A percentile compares a stretch with the other conserved stretches of the same genome.
These are phyloP conservation scores for Salvia hispanica DNA, from an alignment of 257 asterid genomes.

Conservation along the genomic window DNA sequence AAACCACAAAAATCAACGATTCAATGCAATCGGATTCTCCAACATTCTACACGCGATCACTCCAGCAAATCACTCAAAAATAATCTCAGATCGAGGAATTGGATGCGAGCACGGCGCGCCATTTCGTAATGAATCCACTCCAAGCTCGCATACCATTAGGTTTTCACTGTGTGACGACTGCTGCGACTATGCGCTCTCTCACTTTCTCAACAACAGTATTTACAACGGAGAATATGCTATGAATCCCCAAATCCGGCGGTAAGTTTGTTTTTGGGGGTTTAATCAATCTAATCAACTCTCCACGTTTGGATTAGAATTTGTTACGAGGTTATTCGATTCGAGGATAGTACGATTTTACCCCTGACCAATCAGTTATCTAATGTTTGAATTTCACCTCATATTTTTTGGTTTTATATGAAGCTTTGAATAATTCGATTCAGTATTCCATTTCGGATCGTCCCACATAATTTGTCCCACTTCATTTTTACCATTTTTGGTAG, in stretches of 20 bases:
- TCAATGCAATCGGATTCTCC: slow-evolving; percentile 28
- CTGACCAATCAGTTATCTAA: too few relatives aligned
- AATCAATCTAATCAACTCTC: slow-evolving; percentile 29
- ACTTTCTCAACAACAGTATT: slow-evolving; percentile 4
- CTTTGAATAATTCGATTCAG: too few relatives aligned
- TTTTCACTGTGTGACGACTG: slow-evolving; percentile 28
- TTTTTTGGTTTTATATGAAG: too few relatives aligned
- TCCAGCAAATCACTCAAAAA: slow-evolving; percentile 20
- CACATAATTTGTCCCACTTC: too few relatives aligned
- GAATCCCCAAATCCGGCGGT: slow-evolving; percentile 27
- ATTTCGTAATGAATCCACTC: slow-evolving; percentile 23
- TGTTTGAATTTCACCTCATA: too few relatives aligned
- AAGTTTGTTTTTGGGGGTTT: slow-evolving; percentile 29
- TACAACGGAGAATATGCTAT: slow-evolving; percentile 17
- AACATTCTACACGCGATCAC: slow-evolving; percentile 38
- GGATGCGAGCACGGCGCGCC: slow-evolving; percentile 30
- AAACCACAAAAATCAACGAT: neutral
- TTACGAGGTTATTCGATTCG: neutral
- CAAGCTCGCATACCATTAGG: slow-evolving; percentile 35
- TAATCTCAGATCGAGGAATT: slow-evolving; percentile 17
- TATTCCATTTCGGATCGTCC: too few relatives aligned
- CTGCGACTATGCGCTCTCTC: slow-evolving; percentile 19
- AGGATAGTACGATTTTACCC: too few relatives aligned
- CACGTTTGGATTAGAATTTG: slow-evolving; percentile 16
- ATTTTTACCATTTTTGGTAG: too few relatives aligned